Conservation (phyloP, 768 basidiomycete species). For the Phlebiopsis flavidoalba region DNA sequence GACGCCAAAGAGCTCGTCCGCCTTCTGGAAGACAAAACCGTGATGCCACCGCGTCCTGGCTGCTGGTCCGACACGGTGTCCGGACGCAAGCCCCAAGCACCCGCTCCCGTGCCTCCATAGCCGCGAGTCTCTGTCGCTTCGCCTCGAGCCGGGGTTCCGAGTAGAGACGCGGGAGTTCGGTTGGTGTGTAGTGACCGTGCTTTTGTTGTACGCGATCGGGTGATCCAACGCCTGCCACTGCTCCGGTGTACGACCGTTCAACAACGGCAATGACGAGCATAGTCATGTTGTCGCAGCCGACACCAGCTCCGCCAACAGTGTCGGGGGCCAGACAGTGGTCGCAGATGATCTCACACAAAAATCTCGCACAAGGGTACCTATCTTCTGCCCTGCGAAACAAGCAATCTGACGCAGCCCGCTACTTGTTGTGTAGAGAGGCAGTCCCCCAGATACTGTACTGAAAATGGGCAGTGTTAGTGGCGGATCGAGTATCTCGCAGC, state of each 20-base stretch:
- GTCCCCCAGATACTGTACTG: constrained; percentile 99
- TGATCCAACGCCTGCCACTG: constrained; percentile 75
- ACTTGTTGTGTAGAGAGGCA: constrained; percentile 92
- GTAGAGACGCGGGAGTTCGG: constrained; percentile 71
- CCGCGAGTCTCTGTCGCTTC: constrained; percentile 30
- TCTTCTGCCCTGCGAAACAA: constrained; percentile 75
- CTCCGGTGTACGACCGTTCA: constrained; percentile 85
- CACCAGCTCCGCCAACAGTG: constrained; percentile 82
- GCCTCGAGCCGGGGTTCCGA: constrained; percentile 46
- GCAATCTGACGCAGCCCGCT: constrained; percentile 80
- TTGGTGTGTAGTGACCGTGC: constrained; percentile 77
- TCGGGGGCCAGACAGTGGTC: constrained; percentile 93
- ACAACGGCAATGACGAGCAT: constrained; percentile 85
- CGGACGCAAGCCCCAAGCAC: background rate
- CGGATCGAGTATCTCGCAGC: background rate
- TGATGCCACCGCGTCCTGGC: background rate
- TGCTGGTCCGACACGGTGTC: background rate
- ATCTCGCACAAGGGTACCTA: constrained; percentile 81
- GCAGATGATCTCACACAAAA: constrained; percentile 83
- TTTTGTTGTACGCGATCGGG: constrained; percentile 71
- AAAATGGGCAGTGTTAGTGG: constrained; percentile 5
- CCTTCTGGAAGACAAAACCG: background rate
- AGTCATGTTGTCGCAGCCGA: constrained; percentile 99
- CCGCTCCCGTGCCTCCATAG: constrained; percentile 37
- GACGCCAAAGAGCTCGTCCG: background rate